Evolutionary conservation across 768 basidiomycete genomes (phyloP).

Genomic region (Imleria badia): DNA sequence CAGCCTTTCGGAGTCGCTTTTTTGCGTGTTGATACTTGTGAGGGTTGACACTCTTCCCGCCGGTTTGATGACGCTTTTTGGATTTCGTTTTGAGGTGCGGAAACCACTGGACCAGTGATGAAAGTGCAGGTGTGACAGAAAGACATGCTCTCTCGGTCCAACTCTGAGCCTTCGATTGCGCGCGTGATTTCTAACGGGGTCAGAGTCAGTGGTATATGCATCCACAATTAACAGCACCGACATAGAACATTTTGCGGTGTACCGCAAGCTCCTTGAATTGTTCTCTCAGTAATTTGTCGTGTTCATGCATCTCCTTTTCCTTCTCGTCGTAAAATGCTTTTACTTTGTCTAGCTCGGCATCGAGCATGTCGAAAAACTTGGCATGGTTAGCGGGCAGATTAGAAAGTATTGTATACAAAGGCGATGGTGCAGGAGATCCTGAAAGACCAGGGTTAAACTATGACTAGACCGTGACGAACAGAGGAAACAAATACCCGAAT

Average conservation of each 20-base stretch:
- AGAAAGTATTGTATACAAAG: conserved; percentile 49
- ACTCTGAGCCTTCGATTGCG: conserved; percentile 1
- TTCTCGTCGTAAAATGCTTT: conserved; percentile 77
- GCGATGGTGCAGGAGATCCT: conserved; percentile 24
- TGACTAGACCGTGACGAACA: not conserved
- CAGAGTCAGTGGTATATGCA: not conserved
- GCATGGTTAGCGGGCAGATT: conserved; percentile 59
- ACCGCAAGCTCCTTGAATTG: conserved; percentile 76
- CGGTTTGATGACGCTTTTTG: not conserved
- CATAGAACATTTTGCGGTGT: conserved; percentile 61
- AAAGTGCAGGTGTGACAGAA: not conserved
- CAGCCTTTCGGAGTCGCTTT: conserved; percentile 78
- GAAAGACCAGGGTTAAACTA: not conserved
- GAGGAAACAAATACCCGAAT: conserved; percentile 13
- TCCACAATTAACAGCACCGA: conserved; percentile 28
- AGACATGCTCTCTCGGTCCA: conserved; percentile 13
- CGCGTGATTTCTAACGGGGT: conserved; percentile 11
- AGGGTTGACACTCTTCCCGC: conserved; percentile 43
- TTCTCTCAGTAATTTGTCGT: conserved; percentile 47
- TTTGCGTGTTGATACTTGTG: conserved; percentile 82
- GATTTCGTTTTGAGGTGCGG: not conserved
- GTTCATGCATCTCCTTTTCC: conserved; percentile 58
- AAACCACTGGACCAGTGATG: not conserved
- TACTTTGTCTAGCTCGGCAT: conserved; percentile 80
- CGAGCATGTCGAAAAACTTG: conserved; percentile 75